Conservation (phyloP, 78 protist species). For the Tieghemostelium lacteum region DNA sequence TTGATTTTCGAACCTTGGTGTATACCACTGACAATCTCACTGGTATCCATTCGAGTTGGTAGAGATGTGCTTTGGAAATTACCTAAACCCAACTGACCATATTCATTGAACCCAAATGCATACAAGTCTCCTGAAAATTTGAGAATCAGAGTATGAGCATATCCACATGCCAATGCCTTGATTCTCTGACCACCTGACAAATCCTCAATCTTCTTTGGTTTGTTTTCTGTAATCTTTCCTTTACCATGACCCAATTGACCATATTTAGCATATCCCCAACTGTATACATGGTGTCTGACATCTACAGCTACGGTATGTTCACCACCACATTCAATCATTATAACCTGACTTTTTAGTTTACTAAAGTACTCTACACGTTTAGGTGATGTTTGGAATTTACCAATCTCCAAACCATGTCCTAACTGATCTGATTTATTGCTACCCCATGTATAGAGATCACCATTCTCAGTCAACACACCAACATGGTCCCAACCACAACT, state of each 20-base stretch:
- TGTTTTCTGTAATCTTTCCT: conserved; percentile 4
- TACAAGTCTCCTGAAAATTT: conserved; percentile 54
- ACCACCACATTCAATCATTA: conserved; percentile 67
- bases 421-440: conserved; percentile 47
- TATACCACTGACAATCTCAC: conserved; percentile 2
- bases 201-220: conserved; percentile 61
- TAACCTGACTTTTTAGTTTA: conserved; percentile 11
- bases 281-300: conserved; percentile 13
- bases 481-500: conserved; percentile 74
- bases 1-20: conserved; percentile 39
- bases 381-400: conserved; percentile 42
- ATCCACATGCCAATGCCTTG: conserved; percentile 47
- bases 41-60: conserved; percentile 47
- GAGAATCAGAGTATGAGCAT: conserved; percentile 53
- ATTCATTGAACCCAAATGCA: conserved; percentile 60
- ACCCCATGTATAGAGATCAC: conserved; percentile 79
- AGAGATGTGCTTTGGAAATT: conserved; percentile 3
- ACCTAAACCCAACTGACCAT: conserved; percentile 71
- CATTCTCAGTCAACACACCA: conserved; percentile 29
- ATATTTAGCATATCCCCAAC: conserved; percentile 63
- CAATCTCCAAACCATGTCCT: conserved; percentile 74
- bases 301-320: conserved; percentile 62
- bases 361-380: conserved; percentile 36
- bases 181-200: conserved; percentile 45
- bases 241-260: conserved; percentile 83